A percentile compares a stretch with the other conserved stretches of the same genome.
phyloP scores from a whole-genome alignment of 208 protist genomes.

The Leishmania mexicana region DNA sequence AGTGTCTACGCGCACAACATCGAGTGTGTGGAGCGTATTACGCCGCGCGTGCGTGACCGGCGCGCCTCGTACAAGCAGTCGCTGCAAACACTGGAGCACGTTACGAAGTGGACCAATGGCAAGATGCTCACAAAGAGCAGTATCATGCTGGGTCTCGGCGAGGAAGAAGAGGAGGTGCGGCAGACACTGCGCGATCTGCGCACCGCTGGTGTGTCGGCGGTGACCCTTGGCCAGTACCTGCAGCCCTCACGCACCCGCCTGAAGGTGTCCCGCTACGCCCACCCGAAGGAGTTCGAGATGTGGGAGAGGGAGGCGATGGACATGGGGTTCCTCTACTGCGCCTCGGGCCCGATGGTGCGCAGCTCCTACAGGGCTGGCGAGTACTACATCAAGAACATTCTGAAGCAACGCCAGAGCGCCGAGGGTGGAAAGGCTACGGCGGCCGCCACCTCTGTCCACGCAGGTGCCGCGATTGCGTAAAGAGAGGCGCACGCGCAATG shows the following conservation, averaged over 20 bases:
- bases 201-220: constrained; percentile 89
- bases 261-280: constrained; percentile 96
- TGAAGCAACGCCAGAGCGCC: constrained; percentile 63
- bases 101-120: constrained; percentile 82
- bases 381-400: constrained; percentile 95
- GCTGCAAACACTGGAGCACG: constrained; percentile 91
- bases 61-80: constrained; percentile 96
- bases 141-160: constrained; percentile 98
- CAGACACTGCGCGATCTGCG: constrained; percentile 95
- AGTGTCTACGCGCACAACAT: constrained; percentile 99
- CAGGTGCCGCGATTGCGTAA: constrained; percentile 10
- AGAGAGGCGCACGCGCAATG: neutral
- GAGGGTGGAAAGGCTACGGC: neutral
- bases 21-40: constrained; percentile 96
- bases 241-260: constrained; percentile 96
- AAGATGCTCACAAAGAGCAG: constrained; percentile 97
- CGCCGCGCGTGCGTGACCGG: constrained; percentile 93
- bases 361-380: constrained; percentile 97
- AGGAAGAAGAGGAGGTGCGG: constrained; percentile 95
- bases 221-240: constrained; percentile 98
- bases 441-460: constrained; percentile 3
- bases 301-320: constrained; percentile 93
- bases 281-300: constrained; percentile 96
- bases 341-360: constrained; percentile 95
- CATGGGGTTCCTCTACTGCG: constrained; percentile 98